Conservation (phyloP, 176 grass and related monocot genomes). For the Miscanthus lutarioriparius region DNA sequence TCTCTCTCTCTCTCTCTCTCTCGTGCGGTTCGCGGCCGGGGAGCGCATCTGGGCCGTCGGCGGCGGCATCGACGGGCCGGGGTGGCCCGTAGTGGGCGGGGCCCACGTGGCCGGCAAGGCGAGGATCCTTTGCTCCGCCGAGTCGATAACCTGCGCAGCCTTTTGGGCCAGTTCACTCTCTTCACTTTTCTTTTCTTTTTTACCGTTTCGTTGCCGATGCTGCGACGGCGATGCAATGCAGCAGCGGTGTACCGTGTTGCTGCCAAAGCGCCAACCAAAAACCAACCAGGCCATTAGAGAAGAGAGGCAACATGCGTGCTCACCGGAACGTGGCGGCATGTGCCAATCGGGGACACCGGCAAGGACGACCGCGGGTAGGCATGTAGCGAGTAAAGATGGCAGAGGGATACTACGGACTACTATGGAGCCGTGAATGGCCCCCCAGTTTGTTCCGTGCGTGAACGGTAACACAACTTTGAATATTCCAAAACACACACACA, state of each 20-base stretch:
- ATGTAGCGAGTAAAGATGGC: background rate
- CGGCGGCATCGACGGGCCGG: background rate
- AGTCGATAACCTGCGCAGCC: slow-evolving; percentile 1
- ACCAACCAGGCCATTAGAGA: background rate
- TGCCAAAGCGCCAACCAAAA: background rate
- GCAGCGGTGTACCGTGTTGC: background rate
- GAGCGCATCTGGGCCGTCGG: slow-evolving; percentile 2
- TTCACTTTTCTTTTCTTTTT: background rate
- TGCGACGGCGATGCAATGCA: too few relatives aligned
- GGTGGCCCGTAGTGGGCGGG: background rate
- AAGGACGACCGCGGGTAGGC: slow-evolving; percentile 1
- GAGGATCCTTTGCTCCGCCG: slow-evolving; percentile 41
- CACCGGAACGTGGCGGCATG: slow-evolving; percentile 1
- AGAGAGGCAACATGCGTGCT: background rate
- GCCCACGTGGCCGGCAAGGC: slow-evolving; percentile 29
- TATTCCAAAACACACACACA: background rate
- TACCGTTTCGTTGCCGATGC: background rate
- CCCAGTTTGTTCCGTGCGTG: background rate
- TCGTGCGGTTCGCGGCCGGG: background rate
- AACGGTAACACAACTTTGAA: background rate
- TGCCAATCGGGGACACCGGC: background rate
- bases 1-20: background rate
- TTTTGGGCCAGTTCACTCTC: background rate
- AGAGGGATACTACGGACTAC: background rate
- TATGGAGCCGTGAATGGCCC: background rate